Evolutionary conservation across 139 green algal species (phyloP), one percentile per base, ranked within the genome.

Genomic region (Chlamydomonas incerta): DNA sequence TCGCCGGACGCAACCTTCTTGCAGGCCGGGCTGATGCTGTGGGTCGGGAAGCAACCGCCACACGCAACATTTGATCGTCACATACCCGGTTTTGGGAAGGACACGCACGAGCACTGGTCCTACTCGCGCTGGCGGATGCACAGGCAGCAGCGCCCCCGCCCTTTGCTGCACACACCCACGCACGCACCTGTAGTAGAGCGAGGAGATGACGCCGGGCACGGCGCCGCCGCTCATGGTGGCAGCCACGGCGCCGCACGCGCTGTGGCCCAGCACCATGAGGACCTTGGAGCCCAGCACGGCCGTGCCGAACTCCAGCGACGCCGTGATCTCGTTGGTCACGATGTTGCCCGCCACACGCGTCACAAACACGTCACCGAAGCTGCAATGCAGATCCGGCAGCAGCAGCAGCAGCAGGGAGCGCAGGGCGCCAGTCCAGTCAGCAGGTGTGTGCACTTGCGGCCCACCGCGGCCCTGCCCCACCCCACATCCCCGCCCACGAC

Each of bases 241-340:
- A 13, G 62, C 62, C 62, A 68, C 62, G 62, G 62, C 62, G 26
- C 62, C 62, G 62, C 62, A 68, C 14, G 62, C 62, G 62, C 62
- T 68, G 62, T 68, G 62, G 62, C 62, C 62, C 62, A 68, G 62
- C 62, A 68, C 62, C 62, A 68, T 68, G 62, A 68, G 62, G 2
- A 68, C 62, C 62, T 68, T 68, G 62, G 62, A 68, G 62, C 62
- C 62, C 62, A 68, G 62, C 18, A 68, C 62, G 62, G 62, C 62
- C 24, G 62, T 68, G 62, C 62, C 62, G 62, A 68, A 68, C 62
- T 68, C 62, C 62, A 68, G 62, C 24, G 62, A 68, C 62, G 62
- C 62, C 24, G 62, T 68, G 62, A 68, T 68, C 62, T 68, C 62
- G 62, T 68, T 68, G 62, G 62, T 68, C 62, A 68, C 62, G 62